Base-by-base conservation (phyloP, 352 stramenopile genomes). In the Globisporangium paddicum region DNA sequence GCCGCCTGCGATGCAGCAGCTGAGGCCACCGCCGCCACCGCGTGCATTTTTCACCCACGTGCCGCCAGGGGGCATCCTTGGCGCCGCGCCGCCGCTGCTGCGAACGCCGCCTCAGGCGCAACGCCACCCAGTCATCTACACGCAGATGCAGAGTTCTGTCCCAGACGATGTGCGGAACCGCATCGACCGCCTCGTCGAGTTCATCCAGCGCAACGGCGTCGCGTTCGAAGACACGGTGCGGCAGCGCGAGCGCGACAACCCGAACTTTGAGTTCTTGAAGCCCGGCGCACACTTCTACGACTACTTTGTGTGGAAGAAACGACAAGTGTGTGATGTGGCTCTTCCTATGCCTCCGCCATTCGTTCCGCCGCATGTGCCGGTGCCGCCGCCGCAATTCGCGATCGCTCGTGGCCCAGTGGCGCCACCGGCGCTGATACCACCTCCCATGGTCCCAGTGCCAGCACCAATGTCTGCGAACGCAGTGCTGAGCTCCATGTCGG, bases 111-210 rank as follows among this genome's bases (percentile, higher is more conserved):
- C n/a, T 49, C 58, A 30, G n/a, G n/a, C n/a, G 53, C 42, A 63
- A 30, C 19, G 32, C 19, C 8, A 19, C 25, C 19, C 25, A 19
- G 28, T 3, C 10, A 19, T n/a, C n/a, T n/a, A n/a, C n/a, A n/a
- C n/a, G n/a, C n/a, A n/a, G n/a, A n/a, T 23, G 37, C 61, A n/a
- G 25, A 55, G 4, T n/a, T 37, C 46, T 54, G 35, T 83, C 8
- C 72, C 79, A n/a, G 55, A 68, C 3, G 70, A 76, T 28, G 68
- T 80, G 1, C 67, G 54, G 11, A 71, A 86, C 25, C 74, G 79
- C 38, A 84, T 89, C 28, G 74, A 87, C 41, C 62, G 72, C 13
- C 69, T 89, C 21, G 62, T 86, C 35, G 79, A 86, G 45, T 89
- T 87, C 45, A 72, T 87, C 30, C 59, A 61, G 19, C 76, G 79